Evolutionary conservation across 305 asterid species (phyloP), one percentile per base, ranked within the genome.

Genomic region (Plantago lanceolata): DNA sequence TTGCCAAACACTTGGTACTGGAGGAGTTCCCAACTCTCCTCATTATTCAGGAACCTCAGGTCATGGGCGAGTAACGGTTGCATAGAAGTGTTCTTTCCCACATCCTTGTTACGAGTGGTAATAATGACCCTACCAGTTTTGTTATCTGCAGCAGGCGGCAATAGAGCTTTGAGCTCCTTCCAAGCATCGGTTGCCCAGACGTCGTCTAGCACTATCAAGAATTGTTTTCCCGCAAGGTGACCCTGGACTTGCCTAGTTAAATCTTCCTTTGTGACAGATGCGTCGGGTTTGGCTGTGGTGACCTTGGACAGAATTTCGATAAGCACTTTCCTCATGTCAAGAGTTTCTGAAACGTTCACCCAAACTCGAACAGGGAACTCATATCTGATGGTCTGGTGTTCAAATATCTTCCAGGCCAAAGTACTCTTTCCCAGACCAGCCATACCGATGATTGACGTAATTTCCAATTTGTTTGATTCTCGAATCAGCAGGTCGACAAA

Each of bases 371-470:
- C 40, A 33, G 35, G 55, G 53, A 76, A 76, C 37, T 65, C 68
- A 24, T 61, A 73, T 15, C 53, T 67, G 29, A 76, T 69, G 28
- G 19, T 54, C 3, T 67, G 70, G 26, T 73, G 70, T 16, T 60
- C 53, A 12, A 48, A 69, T 13, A 76, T 68, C 67, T 69, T 76
- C 43, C 54, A 67, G 45, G 78, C 81, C 1, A 76, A 51, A 18
- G 81, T 76, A 0, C 78, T 69, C 66, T 76, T 76, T 19, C 81
- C 81, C 0, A 72, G 70, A 8, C 81, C 81, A n/a, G 69, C 66
- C 81, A 76, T 72, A 3, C 81, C 81, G 51, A 77, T 44, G 73
- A 48, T 14, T 52, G 20, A 18, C n/a, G 20, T 18, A 13, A 48
- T 18, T n/a, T 48, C 53, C 19, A 48, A 7, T 48, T 48, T 16